Conservation (phyloP, 2,329 filamentous ascomycete species). For the Colletotrichum sidae region DNA sequence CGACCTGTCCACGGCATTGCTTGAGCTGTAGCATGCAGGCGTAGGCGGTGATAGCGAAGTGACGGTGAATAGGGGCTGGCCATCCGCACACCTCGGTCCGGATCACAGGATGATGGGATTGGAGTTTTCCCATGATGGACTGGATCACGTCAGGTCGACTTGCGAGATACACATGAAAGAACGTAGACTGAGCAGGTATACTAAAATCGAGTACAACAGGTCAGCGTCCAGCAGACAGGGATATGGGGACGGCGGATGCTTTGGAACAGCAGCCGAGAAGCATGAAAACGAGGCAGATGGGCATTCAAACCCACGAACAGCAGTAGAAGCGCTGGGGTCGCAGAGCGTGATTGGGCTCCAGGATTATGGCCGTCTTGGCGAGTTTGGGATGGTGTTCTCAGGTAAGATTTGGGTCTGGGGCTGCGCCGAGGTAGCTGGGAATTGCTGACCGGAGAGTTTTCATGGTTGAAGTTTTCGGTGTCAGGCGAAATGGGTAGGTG, state of each 20-base stretch:
- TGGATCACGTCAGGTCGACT: no score
- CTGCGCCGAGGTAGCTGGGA: not conserved
- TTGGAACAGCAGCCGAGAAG: constrained; percentile 23
- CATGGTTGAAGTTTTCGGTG: not conserved
- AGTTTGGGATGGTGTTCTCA: constrained; percentile 25
- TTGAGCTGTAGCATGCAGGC: no score
- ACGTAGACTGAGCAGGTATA: not conserved
- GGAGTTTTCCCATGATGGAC: no score
- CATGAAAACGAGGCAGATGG: constrained; percentile 24
- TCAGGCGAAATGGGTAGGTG: no score
- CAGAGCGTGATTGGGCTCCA: constrained; percentile 30
- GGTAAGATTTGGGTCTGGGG: constrained; percentile 15
- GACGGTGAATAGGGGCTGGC: no score
- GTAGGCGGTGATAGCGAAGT: no score
- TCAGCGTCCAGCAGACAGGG: constrained; percentile 14
- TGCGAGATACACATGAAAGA: no score
- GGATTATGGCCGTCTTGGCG: constrained; percentile 33
- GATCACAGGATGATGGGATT: no score
- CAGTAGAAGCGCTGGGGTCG: constrained; percentile 6
- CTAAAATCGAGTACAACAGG: constrained; percentile 11
- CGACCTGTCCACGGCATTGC: no score
- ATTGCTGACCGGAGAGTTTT: not conserved
- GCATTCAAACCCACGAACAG: constrained; percentile 21
- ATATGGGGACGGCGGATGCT: constrained; percentile 14
- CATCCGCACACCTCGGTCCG: no score